Evolutionary conservation across 192 early-diverging fungal genomes (phyloP).

Genomic region (Linnemannia zychae): DNA sequence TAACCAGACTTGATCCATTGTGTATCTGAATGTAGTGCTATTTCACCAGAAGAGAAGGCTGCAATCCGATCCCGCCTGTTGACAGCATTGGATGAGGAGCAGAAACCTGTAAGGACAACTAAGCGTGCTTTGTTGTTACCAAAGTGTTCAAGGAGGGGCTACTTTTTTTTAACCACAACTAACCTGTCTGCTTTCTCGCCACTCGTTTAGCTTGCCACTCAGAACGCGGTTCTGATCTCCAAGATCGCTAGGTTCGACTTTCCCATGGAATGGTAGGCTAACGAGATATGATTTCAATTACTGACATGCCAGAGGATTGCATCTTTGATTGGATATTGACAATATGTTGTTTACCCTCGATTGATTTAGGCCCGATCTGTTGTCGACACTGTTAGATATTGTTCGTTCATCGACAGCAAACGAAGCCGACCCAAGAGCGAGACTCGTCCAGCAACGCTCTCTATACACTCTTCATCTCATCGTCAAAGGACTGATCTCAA

Average conservation of each 20-base stretch:
- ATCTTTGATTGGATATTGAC: not conserved
- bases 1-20: not conserved
- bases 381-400: slow-evolving; percentile 66
- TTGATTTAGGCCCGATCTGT: slow-evolving; percentile 69
- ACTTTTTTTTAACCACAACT: not conserved
- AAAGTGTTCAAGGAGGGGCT: not conserved
- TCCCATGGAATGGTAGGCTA: slow-evolving; percentile 85
- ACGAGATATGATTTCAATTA: not conserved
- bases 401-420: slow-evolving; percentile 65
- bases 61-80: slow-evolving; percentile 75
- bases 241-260: slow-evolving; percentile 91
- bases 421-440: slow-evolving; percentile 43
- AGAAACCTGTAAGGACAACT: slow-evolving; percentile 64
- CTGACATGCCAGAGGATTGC: not conserved
- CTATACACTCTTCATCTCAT: slow-evolving; percentile 82
- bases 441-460: slow-evolving; percentile 74
- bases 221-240: slow-evolving; percentile 82
- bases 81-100: slow-evolving; percentile 77
- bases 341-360: not conserved
- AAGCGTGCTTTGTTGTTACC: not conserved
- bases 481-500: slow-evolving; percentile 80
- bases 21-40: slow-evolving; percentile 60
- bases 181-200: not conserved
- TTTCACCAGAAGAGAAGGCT: slow-evolving; percentile 78
- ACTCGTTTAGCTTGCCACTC: slow-evolving; percentile 69